A percentile compares a stretch with the other conserved stretches of the same genome.
Conservation (phyloP, 2,329 filamentous ascomycete species). For the Ascochyta rabiei region DNA sequence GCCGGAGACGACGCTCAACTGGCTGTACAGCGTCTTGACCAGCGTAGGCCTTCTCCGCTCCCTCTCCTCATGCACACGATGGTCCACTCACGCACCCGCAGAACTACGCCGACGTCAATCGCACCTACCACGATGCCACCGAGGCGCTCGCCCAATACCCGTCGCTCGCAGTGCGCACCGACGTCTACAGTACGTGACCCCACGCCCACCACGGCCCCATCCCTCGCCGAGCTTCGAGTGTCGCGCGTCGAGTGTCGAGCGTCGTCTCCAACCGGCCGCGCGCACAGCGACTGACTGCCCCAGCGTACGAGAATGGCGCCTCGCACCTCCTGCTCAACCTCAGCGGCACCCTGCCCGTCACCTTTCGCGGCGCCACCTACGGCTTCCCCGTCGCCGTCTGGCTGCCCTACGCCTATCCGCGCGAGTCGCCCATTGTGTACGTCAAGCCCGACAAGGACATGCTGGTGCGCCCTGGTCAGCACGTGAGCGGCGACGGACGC, state of each 20-base stretch:
- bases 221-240: too few relatives aligned
- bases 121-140: conserved; percentile 90
- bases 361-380: conserved; percentile 87
- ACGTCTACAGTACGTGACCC: conserved; percentile 81
- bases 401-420: conserved; percentile 89
- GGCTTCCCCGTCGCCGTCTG: conserved; percentile 91
- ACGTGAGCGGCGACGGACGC: conserved; percentile 90
- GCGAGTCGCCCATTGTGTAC: conserved; percentile 83
- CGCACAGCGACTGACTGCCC: conserved; percentile 28
- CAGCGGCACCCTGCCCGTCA: conserved; percentile 86
- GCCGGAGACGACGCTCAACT: conserved; percentile 88
- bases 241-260: too few relatives aligned
- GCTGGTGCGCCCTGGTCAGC: conserved; percentile 88
- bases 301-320: conserved; percentile 86
- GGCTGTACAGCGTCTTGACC: conserved; percentile 90
- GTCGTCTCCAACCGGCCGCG: too few relatives aligned
- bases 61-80: background rate
- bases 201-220: background rate
- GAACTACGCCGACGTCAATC: conserved; percentile 93
- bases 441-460: conserved; percentile 88
- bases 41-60: conserved; percentile 42
- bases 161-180: conserved; percentile 82
- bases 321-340: conserved; percentile 87
- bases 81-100: conserved; percentile 46
- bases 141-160: conserved; percentile 80